These are phyloP conservation scores for Clarireedia hainanense DNA, from an alignment of 2,329 filamentous ascomycete species.

Conservation along the genomic window DNA sequence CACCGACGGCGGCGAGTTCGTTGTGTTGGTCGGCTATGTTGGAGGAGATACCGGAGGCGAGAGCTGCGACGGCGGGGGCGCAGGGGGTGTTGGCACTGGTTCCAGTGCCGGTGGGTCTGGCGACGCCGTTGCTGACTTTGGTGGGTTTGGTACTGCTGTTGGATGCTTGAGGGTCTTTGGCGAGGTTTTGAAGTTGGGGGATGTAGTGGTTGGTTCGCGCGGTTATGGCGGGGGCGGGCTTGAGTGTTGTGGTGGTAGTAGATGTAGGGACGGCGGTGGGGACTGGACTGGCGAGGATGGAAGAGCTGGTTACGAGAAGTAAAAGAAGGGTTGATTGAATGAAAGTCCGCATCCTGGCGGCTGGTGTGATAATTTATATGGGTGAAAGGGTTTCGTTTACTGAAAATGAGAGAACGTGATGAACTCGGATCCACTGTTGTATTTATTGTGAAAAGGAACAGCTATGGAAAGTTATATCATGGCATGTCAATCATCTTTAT, in stretches of 20 bases:
- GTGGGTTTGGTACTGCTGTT: background rate
- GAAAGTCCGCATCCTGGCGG: background rate
- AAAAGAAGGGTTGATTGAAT: background rate
- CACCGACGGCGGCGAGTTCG: conserved; percentile 14
- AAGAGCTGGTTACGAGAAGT: background rate
- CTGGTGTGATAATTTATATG: background rate
- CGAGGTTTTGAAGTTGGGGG: background rate
- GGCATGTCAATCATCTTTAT: no score
- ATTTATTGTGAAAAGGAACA: background rate
- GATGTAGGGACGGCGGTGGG: no score
- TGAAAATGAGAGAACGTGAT: background rate
- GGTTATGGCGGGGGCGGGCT: background rate
- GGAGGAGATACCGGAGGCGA: conserved; percentile 16
- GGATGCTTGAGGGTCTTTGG: background rate
- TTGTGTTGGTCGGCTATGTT: conserved; percentile 22
- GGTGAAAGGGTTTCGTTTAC: background rate
- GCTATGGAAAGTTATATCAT: background rate
- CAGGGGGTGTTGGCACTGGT: conserved; percentile 3
- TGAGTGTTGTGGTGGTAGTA: background rate
- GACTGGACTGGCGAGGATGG: background rate
- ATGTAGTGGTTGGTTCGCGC: background rate
- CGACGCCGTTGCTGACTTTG: background rate
- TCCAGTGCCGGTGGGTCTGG: background rate
- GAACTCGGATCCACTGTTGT: background rate
- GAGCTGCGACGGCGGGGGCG: conserved; percentile 12